These are phyloP conservation scores for Xylaria cubensis DNA, from an alignment of 495 filamentous ascomycete genomes.

Conservation along the genomic window DNA sequence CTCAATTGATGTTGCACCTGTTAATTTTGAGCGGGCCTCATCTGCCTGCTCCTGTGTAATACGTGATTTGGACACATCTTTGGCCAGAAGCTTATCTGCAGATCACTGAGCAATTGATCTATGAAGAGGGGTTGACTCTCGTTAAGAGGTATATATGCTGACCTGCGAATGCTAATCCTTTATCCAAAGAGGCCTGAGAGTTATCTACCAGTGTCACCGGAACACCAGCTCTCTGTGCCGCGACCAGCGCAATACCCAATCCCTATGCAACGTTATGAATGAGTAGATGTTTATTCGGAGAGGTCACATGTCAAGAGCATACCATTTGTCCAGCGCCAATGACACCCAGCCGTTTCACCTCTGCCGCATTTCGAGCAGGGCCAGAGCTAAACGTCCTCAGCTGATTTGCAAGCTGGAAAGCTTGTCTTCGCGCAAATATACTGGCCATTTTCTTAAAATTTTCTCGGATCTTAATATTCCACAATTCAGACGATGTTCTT, in stretches of 20 bases:
- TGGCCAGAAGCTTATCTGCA: constrained; percentile 86
- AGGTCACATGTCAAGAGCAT: constrained; percentile 40
- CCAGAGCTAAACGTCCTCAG: constrained; percentile 62
- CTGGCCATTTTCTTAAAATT: constrained; percentile 40
- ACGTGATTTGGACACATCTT: constrained; percentile 85
- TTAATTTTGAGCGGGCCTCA: constrained; percentile 69
- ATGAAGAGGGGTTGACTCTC: background rate
- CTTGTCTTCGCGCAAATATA: constrained; percentile 40
- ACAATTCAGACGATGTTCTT: constrained; percentile 5
- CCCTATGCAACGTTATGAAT: constrained; percentile 62
- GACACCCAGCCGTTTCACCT: constrained; percentile 90
- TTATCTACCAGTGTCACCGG: constrained; percentile 88
- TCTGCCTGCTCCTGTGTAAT: constrained; percentile 81
- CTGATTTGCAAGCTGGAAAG: constrained; percentile 45
- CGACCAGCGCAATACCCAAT: constrained; percentile 94
- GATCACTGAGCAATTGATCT: constrained; percentile 25
- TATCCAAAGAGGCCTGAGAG: constrained; percentile 86
- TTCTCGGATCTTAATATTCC: background rate
- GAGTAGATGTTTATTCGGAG: constrained; percentile 25
- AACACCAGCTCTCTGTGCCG: constrained; percentile 81
- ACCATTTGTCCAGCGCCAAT: constrained; percentile 98
- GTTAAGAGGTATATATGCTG: constrained; percentile 14
- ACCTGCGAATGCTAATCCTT: constrained; percentile 91
- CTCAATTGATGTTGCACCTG: constrained; percentile 74
- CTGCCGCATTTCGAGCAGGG: constrained; percentile 61